Evolutionary conservation across 2,329 filamentous ascomycete genomes (phyloP).

Genomic region (Fusarium transvaalense): DNA sequence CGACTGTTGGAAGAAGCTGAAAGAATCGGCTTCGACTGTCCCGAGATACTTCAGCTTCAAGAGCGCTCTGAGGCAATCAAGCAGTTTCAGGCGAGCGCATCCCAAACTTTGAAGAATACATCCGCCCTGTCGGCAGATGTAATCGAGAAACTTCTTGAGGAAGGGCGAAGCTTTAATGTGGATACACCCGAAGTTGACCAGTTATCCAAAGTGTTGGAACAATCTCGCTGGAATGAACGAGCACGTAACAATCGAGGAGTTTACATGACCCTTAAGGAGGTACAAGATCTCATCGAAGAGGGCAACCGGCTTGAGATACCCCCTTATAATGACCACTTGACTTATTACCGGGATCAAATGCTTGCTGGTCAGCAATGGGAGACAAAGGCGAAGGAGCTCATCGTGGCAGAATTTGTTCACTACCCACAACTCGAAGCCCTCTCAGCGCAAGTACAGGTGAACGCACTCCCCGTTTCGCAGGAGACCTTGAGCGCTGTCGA

Average conservation of each 20-base stretch:
- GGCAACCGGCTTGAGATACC: slow-evolving; percentile 83
- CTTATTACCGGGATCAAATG: slow-evolving; percentile 80
- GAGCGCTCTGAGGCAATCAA: slow-evolving; percentile 89
- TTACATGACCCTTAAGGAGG: slow-evolving; percentile 80
- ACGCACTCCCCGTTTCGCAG: slow-evolving; percentile 81
- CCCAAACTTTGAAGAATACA: slow-evolving; percentile 75
- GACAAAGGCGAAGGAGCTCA: slow-evolving; percentile 89
- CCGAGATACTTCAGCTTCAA: slow-evolving; percentile 86
- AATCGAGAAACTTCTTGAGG: slow-evolving; percentile 92
- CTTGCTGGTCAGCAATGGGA: slow-evolving; percentile 89
- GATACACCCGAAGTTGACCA: slow-evolving; percentile 90
- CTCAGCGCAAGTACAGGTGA: slow-evolving; percentile 79
- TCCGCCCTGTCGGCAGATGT: slow-evolving; percentile 73
- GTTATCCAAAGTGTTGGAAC: slow-evolving; percentile 82
- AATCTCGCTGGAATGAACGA: slow-evolving; percentile 89
- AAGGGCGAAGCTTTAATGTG: slow-evolving; percentile 89
- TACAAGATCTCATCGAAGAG: slow-evolving; percentile 81
- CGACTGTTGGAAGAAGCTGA: slow-evolving; percentile 87
- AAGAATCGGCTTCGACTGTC: slow-evolving; percentile 90
- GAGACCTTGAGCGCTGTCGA: slow-evolving; percentile 88
- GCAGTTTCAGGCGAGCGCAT: slow-evolving; percentile 83
- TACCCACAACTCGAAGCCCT: slow-evolving; percentile 95
- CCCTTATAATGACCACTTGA: slow-evolving; percentile 82
- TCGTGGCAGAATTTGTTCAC: slow-evolving; percentile 90
- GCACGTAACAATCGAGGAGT: slow-evolving; percentile 74